Base-by-base conservation (phyloP, 176 grass and related monocot species). In the Typha latifolia region DNA sequence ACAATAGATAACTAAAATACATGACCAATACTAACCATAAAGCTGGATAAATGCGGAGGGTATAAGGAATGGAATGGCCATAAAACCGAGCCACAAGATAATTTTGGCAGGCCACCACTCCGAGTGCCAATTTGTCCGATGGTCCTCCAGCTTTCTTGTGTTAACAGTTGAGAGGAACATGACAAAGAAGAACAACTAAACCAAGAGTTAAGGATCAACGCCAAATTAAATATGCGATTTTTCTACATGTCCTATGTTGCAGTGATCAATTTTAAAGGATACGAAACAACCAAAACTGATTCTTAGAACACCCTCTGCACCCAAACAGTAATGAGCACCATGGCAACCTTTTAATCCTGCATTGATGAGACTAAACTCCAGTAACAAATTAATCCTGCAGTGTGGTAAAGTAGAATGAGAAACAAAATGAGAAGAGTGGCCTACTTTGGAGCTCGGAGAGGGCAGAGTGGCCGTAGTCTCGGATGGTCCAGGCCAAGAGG, bases 51-150 rank as follows among this genome's bases (percentile, higher is more conserved):
- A 75, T 48, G 79, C 75, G 13, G 95, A 90, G 19, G 95, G 84
- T 61, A 82, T 79, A 63, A 99, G 84, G 79, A 99, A 94, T 15
- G 95, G 69, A 65, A 94, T 19, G 71, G 69, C 55, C 53, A 88
- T 94, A 82, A 94, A 74, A n/a, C 47, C 84, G 43, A 90, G 66
- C 95, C 95, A 99, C 34, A 99, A 77, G 49, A 74, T 78, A 76
- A 99, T 62, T 81, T 99, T 99, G 14, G 16, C 84, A 5, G 86
- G 89, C 95, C 89, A 99, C 89, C 95, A 99, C 64, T 99, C 95
- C 2, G 94, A 99, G 76, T 99, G 95, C 89, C 95, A 99, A 14
- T 84, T 85, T 65, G 90, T 99, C 2, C 89, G 83, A 51, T 64
- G 75, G 43, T 99, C 89, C 12, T 87, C 72, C 72, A 81, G n/a